Evolutionary conservation across 768 basidiomycete species (phyloP).

Genomic region (Leccinum incarnatum): DNA sequence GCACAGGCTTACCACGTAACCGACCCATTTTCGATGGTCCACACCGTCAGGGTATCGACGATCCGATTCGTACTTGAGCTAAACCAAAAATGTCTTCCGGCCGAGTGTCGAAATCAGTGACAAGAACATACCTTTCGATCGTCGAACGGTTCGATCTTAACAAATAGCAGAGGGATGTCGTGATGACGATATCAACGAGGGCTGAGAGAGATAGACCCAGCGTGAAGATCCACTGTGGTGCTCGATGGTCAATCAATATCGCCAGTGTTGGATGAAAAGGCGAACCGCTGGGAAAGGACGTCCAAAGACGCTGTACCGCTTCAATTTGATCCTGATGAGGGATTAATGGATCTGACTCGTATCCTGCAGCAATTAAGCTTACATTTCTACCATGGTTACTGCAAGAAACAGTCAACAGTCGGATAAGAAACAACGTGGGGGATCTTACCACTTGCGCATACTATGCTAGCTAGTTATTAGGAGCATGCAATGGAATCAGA

Average conservation of each 20-base stretch:
- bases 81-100: not conserved
- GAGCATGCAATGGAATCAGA: not conserved
- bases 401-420: not conserved
- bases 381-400: constrained; percentile 26
- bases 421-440: not conserved
- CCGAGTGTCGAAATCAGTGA: not conserved
- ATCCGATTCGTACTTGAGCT: constrained; percentile 20
- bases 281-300: constrained; percentile 13
- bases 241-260: not conserved
- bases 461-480: constrained; percentile 4
- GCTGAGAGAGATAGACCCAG: constrained; percentile 45
- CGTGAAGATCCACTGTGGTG: constrained; percentile 44
- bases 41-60: constrained; percentile 20
- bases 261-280: not conserved
- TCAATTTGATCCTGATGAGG: constrained; percentile 13
- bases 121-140: constrained; percentile 31
- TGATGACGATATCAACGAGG: constrained; percentile 45
- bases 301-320: constrained; percentile 7
- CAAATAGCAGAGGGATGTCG: constrained; percentile 40
- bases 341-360: not conserved
- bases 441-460: constrained; percentile 19
- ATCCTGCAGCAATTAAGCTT: not conserved
- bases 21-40: constrained; percentile 24
- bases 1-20: constrained; percentile 16
- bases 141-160: constrained; percentile 38